A percentile compares a stretch with the other conserved stretches of the same genome.
These are phyloP conservation scores for Phaeosphaeria sp. DNA, from an alignment of 2,329 filamentous ascomycete species.

Conservation along the genomic window DNA sequence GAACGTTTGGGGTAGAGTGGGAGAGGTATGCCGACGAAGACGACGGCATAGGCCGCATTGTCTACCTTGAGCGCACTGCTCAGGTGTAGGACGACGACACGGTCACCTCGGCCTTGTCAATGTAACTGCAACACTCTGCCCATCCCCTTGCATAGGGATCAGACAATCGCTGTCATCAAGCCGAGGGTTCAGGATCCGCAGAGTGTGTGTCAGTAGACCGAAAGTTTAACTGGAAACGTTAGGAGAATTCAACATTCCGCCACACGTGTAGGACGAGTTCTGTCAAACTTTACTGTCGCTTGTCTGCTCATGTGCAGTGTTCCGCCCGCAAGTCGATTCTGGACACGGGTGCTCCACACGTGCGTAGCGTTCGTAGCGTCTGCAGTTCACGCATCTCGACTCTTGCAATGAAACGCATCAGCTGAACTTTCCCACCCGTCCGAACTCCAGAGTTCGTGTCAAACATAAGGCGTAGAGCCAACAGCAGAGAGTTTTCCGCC, in stretches of 20 bases:
- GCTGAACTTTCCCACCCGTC: background rate
- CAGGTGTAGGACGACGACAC: no score
- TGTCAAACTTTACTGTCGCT: no score
- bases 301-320: no score
- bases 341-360: background rate
- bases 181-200: background rate
- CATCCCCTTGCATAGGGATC: background rate
- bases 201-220: background rate
- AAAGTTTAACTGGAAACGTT: background rate
- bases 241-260: background rate
- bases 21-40: no score
- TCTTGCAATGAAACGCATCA: background rate
- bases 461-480: no score
- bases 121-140: slow-evolving; percentile 1
- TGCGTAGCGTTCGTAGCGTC: background rate
- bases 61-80: no score
- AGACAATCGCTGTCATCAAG: background rate
- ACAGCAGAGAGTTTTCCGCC: background rate
- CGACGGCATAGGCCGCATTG: no score
- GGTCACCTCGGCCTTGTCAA: background rate
- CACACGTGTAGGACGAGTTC: background rate
- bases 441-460: background rate
- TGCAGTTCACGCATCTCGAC: background rate
- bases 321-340: background rate
- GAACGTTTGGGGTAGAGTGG: no score